These are phyloP conservation scores for Chrysanthemum makinoi DNA, from an alignment of 129 eudicot genomes.

Conservation along the genomic window DNA sequence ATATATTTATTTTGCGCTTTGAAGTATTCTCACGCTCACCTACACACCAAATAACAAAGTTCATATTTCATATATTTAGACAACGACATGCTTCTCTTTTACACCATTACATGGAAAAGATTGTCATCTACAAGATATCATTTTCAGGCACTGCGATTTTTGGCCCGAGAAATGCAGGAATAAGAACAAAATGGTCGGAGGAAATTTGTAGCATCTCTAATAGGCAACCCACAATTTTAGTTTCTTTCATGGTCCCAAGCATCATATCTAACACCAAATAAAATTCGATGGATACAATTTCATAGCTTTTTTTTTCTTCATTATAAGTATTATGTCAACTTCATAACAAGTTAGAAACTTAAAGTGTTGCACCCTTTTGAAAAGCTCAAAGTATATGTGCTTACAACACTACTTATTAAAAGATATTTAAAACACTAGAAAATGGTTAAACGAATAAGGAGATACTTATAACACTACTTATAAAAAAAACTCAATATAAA, in stretches of 20 bases:
- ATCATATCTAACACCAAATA: neutral
- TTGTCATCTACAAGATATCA: neutral
- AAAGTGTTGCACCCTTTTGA: no score
- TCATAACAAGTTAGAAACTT: no score
- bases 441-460: neutral
- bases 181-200: neutral
- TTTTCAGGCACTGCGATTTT: neutral
- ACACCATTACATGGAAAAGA: neutral
- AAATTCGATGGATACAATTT: neutral
- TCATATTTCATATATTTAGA: no score
- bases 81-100: no score
- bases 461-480: neutral
- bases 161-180: neutral
- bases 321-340: neutral
- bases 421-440: neutral
- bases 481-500: neutral
- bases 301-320: neutral
- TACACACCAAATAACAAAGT: no score
- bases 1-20: no score
- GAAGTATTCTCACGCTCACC: no score
- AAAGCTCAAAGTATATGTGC: no score
- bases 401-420: neutral
- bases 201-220: conserved; percentile 1
- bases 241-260: conserved; percentile 1
- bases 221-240: conserved; percentile 8